A percentile compares a stretch with the other conserved stretches of the same genome.
These are phyloP conservation scores for Kentomonas sorsogonicus DNA, from an alignment of 208 protist genomes.

Conservation along the genomic window DNA sequence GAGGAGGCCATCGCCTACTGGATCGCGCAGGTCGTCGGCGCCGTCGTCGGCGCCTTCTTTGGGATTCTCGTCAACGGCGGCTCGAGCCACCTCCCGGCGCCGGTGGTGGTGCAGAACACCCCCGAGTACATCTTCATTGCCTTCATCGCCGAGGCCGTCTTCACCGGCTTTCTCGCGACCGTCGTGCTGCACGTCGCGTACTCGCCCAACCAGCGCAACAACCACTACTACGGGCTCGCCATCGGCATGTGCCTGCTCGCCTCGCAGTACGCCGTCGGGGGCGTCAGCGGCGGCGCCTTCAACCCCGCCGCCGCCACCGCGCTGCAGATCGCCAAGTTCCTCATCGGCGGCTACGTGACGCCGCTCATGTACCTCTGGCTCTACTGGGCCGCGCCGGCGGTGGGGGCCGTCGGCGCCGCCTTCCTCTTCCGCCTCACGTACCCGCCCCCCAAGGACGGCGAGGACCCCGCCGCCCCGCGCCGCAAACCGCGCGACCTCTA, in stretches of 20 bases:
- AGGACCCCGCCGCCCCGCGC: too few relatives aligned
- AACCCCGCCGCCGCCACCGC: constrained; percentile 74
- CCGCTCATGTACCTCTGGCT: constrained; percentile 79
- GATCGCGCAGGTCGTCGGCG: constrained; percentile 76
- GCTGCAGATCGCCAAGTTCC: constrained; percentile 69
- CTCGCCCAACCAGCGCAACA: constrained; percentile 65
- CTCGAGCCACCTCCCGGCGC: constrained; percentile 59
- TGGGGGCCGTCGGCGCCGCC: constrained; percentile 49
- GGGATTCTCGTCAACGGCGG: constrained; percentile 59
- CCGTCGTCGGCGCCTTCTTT: constrained; percentile 43
- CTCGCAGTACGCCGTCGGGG: constrained; percentile 68
- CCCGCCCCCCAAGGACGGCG: constrained; percentile 39
- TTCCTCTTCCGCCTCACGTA: constrained; percentile 77
- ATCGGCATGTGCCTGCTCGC: constrained; percentile 68
- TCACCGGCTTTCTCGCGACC: constrained; percentile 64
- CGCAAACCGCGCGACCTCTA: too few relatives aligned
- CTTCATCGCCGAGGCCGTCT: constrained; percentile 61
- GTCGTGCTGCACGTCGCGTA: constrained; percentile 74
- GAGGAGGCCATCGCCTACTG: constrained; percentile 77
- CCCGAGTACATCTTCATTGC: constrained; percentile 59
- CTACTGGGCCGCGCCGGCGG: constrained; percentile 73
- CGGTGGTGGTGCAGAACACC: constrained; percentile 60
- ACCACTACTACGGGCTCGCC: constrained; percentile 76
- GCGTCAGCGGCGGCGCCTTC: constrained; percentile 73
- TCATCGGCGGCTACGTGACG: constrained; percentile 58